Conservation (phyloP, 2,329 filamentous ascomycete genomes). For the Sporothrix mexicana region DNA sequence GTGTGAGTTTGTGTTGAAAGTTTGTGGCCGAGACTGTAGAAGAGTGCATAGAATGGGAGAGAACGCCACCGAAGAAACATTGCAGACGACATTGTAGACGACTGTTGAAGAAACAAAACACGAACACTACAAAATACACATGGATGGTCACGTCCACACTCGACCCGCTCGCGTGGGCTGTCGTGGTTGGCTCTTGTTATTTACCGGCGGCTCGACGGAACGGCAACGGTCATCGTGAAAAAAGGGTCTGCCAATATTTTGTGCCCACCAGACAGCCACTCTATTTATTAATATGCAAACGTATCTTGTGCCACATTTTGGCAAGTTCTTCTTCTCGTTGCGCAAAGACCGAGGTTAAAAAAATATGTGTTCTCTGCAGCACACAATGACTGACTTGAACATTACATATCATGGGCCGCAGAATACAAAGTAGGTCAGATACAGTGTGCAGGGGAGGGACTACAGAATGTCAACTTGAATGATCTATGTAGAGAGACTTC, state of each 20-base stretch:
- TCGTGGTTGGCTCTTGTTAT: slow-evolving; percentile 15
- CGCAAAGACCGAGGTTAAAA: not conserved
- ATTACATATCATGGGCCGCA: too few species aligned
- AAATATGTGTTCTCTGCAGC: not conserved
- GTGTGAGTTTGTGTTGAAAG: too few species aligned
- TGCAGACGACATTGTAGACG: too few species aligned
- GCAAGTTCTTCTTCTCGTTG: not conserved
- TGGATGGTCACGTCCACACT: too few species aligned
- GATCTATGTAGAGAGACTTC: too few species aligned
- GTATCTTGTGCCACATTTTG: not conserved
- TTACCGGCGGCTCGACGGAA: slow-evolving; percentile 37
- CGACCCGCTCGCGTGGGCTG: not conserved
- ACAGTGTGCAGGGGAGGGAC: too few species aligned
- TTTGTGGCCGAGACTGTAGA: too few species aligned
- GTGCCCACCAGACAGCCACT: not conserved
- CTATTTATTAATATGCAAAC: not conserved
- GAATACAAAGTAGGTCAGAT: too few species aligned
- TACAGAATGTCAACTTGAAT: too few species aligned
- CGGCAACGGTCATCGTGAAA: not conserved
- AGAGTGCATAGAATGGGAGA: too few species aligned
- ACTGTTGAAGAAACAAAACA: not conserved
- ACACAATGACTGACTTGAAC: not conserved
- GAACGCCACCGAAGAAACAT: too few species aligned
- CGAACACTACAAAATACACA: too few species aligned
- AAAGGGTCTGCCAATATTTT: not conserved